These are phyloP conservation scores for Blastobotrys malaysiensis DNA, from an alignment of 1,139 yeast genomes.

Conservation along the genomic window DNA sequence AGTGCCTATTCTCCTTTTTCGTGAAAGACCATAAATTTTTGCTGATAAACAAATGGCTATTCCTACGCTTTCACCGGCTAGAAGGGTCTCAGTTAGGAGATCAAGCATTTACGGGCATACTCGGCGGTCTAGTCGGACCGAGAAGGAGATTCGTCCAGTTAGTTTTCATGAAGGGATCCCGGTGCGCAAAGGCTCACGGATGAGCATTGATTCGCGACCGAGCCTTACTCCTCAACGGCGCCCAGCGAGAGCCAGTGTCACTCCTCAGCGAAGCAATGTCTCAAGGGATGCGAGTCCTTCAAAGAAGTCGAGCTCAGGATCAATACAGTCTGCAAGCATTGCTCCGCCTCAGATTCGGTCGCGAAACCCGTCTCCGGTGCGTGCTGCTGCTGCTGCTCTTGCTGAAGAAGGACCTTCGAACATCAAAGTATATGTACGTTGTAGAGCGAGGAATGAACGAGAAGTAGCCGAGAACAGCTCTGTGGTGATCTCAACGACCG, in stretches of 20 bases:
- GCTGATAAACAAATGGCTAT: not conserved
- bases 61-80: not conserved
- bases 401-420: conserved; percentile 30
- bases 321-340: not conserved
- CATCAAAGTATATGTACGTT: conserved; percentile 72
- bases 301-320: not conserved
- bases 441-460: conserved; percentile 62
- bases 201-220: not conserved
- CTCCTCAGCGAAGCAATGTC: not conserved
- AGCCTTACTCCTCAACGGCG: not conserved
- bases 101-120: not conserved
- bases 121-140: not conserved
- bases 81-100: not conserved
- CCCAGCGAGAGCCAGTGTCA: not conserved
- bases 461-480: conserved; percentile 63
- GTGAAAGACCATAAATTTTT: not conserved
- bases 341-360: not conserved
- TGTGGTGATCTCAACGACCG: conserved; percentile 43
- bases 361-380: not conserved
- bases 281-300: not conserved
- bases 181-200: not conserved
- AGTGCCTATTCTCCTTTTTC: not conserved
- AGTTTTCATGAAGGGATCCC: not conserved
- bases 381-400: not conserved
- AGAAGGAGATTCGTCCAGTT: not conserved